Evolutionary conservation across 1,284 basidiomycete species (phyloP), one percentile per base, ranked within the genome.

Genomic region (Gomphus bonarii): DNA sequence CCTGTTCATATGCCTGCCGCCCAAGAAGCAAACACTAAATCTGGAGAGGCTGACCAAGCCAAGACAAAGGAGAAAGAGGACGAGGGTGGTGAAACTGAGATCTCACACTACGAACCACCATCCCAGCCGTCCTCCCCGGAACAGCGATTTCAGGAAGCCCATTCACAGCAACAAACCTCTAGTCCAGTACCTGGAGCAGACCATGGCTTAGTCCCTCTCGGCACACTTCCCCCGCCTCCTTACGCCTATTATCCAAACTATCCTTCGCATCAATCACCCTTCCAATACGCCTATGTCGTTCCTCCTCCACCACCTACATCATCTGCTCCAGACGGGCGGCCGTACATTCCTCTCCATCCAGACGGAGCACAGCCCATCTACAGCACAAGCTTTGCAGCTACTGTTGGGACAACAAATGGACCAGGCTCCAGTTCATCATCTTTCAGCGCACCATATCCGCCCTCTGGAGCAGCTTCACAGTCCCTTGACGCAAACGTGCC

Each of bases 401-500:
- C 55, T 28, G 55, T 57, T 20, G 22, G 28, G n/a, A 57, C 55
- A 14, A 30, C 25, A 16, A 46, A 35, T 31, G 30, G 14, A 7
- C 1, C 30, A 14, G 18, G 25, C 28, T 36, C 43, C 16, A 30
- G 44, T 22, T 20, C 43, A 2, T 33, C 36, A 14, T 49, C 31
- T 10, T 43, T 46, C 25, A 22, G 44, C 18, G 38, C 43, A 42
- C 22, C 30, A 31, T 38, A 31, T 48, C 10, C 50, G 5, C 1
- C 52, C 10, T 5, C 52, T 2, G 22, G 28, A 47, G 22, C 44
- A 36, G 14, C 30, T 43, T 14, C 30, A 49, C 33, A 44, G 20
- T n/a, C 47, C 9, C 28, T 55, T 10, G 55, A 57, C 36, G 33
- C 47, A 7, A 47, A 53, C 20, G 56, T 50, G 38, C 56, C 56